Evolutionary conservation across 2,329 filamentous ascomycete species (phyloP), one percentile per base, ranked within the genome.

Genomic region (Fusarium napiforme): DNA sequence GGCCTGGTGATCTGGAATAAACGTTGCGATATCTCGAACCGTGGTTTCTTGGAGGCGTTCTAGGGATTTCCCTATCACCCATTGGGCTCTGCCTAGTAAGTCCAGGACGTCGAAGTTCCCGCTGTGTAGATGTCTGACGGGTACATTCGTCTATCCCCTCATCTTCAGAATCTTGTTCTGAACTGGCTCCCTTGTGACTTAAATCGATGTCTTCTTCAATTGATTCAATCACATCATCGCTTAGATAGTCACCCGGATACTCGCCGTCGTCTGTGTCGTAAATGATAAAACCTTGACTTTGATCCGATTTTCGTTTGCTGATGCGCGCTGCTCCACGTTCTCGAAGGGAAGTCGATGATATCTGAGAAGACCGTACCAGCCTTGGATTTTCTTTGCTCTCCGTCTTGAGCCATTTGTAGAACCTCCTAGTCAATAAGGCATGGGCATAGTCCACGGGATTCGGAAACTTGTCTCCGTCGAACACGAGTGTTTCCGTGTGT

Each of bases 21-120:
- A 30, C 10, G 19, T 47, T 42, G 45, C 56, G 40, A 43, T 52
- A 42, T 43, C 47, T 40, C 21, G 26, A 40, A 21, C 19, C 37
- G 1, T 40, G 36, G 15, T 50, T 40, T 15, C 68, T 74, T 14
- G 34, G 42, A 18, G 71, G 67, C 1, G 70, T 71, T 52, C 50
- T 42, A 3, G 50, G n/a, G 4, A 45, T 16, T 14, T 61, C 23
- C 9, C 45, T 9, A 7, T 19, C 39, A 19, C 36, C 28, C 39
- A 46, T 18, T 6, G 21, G 28, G 5, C 15, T 46, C 45, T 73
- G 39, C 37, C 65, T 60, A 5, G 14, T 23, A 9, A 70, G 46
- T 34, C 42, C n/a, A 1, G 70, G 70, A 9, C 71, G 42, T 36
- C 37, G 52, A 16, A 30, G 37, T 12, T 23, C 36, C 10, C 11